Base-by-base conservation (phyloP, 78 protist species). In the Chrysochromulina parva region DNA sequence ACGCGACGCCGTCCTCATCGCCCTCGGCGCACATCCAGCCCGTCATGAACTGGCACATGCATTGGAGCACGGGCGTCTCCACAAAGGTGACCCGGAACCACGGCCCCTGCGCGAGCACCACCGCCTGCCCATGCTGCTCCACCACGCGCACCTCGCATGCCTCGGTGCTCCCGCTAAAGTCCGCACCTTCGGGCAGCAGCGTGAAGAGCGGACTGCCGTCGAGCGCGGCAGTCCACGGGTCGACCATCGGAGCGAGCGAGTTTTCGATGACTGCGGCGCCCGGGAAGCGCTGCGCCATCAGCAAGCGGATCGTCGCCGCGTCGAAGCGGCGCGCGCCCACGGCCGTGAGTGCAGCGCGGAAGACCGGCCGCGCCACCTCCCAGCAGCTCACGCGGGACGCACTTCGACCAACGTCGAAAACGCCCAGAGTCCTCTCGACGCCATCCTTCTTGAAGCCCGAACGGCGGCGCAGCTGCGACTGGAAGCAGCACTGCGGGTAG, bases 51-150 rank as follows among this genome's bases (percentile, higher is more conserved):
- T 38, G 28, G 13, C 14, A 13, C 50, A 74, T 28, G 82, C 16
- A 48, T n/a, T 74, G 82, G 57, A 74, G 55, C 13, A 74, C 13
- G 14, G 82, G 28, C 28, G 82, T 74, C 82, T 74, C 82, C 13
- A 48, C 82, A 16, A 74, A 74, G 16, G 82, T 74, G 82, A 74
- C 82, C 57, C 82, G 82, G n/a, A 28, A 74, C 82, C 82, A 74
- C 24, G 82, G 82, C 53, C 82, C 82, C 7, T 48, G 82, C n/a
- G 55, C 82, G 28, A 74, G 82, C 54, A 74, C 53, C 57, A 48
- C 82, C 28, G 55, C 82, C 57, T 48, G 82, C 20, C 82, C 57
- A 3, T 19, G 57, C 24, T 48, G 55, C 38, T 38, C 38, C 24
- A 48, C 24, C n/a, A 16, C 82, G 4, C 38, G 6, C 57, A 2